Conservation (phyloP, 345 rosid species). For the Brassica incana region DNA sequence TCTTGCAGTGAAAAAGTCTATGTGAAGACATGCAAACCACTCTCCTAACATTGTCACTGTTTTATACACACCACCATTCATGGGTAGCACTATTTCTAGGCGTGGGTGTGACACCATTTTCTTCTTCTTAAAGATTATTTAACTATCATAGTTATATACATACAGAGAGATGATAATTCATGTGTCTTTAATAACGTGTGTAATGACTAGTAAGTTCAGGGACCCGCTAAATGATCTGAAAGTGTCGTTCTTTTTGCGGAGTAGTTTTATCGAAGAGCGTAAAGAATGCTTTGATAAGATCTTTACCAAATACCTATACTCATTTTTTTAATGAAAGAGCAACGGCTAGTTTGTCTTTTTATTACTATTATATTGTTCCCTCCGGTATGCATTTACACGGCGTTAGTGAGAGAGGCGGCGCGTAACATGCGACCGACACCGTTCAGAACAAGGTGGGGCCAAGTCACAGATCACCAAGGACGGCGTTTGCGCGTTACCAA, state of each 20-base stretch:
- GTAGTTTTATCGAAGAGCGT: background rate
- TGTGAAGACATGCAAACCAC: background rate
- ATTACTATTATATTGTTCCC: background rate
- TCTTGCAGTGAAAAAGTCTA: background rate
- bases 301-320: background rate
- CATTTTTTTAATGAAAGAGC: constrained; percentile 1
- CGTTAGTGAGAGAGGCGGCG: constrained; percentile 22
- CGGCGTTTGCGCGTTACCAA: constrained; percentile 57
- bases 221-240: constrained; percentile 3
- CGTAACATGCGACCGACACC: constrained; percentile 38
- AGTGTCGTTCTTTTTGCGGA: background rate
- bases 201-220: background rate
- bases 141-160: too few relatives aligned
- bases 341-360: constrained; percentile 37
- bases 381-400: constrained; percentile 13
- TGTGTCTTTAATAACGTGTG: too few relatives aligned
- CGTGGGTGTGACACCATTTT: background rate
- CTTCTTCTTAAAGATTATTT: too few relatives aligned
- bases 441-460: constrained; percentile 44
- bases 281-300: background rate
- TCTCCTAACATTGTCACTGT: background rate
- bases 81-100: background rate
- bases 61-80: background rate
- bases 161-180: too few relatives aligned
- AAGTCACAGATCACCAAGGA: constrained; percentile 50